Evolutionary conservation across 305 asterid species (phyloP).

Genomic region (Solanum hybrid): DNA sequence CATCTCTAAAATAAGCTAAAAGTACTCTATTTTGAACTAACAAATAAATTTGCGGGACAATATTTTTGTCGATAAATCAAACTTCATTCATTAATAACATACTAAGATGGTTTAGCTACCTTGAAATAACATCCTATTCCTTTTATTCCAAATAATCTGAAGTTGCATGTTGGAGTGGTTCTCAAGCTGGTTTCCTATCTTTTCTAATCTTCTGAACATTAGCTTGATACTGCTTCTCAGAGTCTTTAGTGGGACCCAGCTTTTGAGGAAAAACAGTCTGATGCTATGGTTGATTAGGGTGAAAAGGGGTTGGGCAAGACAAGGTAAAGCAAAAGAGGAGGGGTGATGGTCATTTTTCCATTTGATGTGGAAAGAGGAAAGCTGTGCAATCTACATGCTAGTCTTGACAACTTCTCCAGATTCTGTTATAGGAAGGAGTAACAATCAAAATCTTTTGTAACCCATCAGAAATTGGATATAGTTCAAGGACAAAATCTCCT

Average conservation of each 20-base stretch:
- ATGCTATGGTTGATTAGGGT: neutral
- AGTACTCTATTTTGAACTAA: neutral
- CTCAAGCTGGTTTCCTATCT: neutral
- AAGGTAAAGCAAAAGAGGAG: neutral
- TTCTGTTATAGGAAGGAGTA: neutral
- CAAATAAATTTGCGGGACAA: neutral
- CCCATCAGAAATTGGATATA: neutral
- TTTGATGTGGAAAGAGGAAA: neutral
- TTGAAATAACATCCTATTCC: neutral
- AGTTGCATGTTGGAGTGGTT: neutral
- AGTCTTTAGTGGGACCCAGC: neutral
- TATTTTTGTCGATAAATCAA: neutral
- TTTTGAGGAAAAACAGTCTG: neutral
- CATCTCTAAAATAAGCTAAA: neutral
- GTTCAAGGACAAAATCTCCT: neutral
- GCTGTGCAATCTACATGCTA: neutral
- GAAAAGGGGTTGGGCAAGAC: constrained; percentile 1
- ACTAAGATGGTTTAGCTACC: neutral
- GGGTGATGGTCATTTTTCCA: neutral
- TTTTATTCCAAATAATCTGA: neutral
- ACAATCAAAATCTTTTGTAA: neutral
- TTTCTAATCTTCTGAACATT: neutral
- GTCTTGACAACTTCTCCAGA: neutral
- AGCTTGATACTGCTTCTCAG: neutral
- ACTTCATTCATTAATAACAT: neutral